Evolutionary conservation across 306 rosid species (phyloP).

Genomic region (Cucurbita moschata): DNA sequence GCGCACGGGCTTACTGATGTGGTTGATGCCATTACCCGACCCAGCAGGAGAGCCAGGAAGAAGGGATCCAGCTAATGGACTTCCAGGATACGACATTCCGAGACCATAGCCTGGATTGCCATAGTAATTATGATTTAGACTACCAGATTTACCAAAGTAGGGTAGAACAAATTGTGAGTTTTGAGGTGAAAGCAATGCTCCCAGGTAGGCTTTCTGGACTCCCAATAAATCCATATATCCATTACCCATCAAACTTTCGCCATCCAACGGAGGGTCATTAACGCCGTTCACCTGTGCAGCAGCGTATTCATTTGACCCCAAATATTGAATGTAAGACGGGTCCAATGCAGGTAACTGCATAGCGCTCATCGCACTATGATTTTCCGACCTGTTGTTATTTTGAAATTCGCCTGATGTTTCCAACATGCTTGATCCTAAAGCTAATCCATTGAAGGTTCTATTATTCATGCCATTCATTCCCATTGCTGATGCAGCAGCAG

Average conservation of each 20-base stretch:
- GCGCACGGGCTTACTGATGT: conserved; percentile 53
- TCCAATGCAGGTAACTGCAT: conserved; percentile 65
- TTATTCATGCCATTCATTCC: conserved; percentile 57
- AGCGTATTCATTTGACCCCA: conserved; percentile 65
- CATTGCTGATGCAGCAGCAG: conserved; percentile 76
- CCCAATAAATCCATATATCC: conserved; percentile 57
- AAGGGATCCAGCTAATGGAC: conserved; percentile 56
- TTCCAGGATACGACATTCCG: conserved; percentile 74
- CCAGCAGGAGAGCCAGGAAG: conserved; percentile 64
- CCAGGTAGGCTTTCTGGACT: conserved; percentile 74
- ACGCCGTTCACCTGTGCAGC: conserved; percentile 62
- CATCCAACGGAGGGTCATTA: conserved; percentile 47
- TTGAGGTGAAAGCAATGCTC: conserved; percentile 51
- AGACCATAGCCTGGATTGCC: conserved; percentile 59
- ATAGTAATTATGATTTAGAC: conserved; percentile 53
- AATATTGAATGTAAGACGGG: conserved; percentile 70
- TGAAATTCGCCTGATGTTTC: conserved; percentile 42
- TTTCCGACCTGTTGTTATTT: conserved; percentile 45
- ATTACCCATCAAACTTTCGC: conserved; percentile 43
- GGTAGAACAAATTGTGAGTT: conserved; percentile 58
- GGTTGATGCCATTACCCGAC: conserved; percentile 72
- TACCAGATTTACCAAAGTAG: conserved; percentile 46
- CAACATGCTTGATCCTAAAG: conserved; percentile 42
- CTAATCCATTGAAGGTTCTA: conserved; percentile 48
- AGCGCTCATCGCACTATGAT: conserved; percentile 41